Evolutionary conservation across 192 early-diverging fungal species (phyloP).

Genomic region (Backusella sp.): DNA sequence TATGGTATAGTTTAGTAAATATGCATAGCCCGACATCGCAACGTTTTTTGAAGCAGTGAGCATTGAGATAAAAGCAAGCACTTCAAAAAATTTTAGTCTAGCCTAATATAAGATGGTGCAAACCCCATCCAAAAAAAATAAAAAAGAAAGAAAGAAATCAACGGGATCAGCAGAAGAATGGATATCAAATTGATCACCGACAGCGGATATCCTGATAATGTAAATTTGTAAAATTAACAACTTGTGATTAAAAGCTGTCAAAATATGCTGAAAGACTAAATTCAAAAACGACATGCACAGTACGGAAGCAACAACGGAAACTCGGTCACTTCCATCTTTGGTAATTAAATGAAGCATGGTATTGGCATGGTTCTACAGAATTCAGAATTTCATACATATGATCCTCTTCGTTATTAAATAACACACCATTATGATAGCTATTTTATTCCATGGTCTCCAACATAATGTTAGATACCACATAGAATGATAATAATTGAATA

Average conservation of each 20-base stretch:
- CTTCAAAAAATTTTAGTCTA: not conserved
- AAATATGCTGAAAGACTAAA: not conserved
- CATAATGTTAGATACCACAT: no score
- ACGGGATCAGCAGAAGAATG: not conserved
- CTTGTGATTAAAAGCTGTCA: not conserved
- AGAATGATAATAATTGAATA: no score
- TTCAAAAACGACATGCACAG: not conserved
- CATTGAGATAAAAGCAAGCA: not conserved
- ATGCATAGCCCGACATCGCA: not conserved
- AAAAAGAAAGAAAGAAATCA: not conserved
- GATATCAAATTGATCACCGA: not conserved
- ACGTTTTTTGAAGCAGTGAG: not conserved
- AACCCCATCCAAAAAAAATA: not conserved
- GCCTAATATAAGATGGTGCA: not conserved
- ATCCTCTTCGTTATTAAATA: no score
- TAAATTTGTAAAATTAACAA: not conserved
- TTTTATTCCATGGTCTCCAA: no score
- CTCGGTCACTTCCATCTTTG: not conserved
- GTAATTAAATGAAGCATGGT: not conserved
- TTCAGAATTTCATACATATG: no score
- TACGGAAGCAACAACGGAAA: not conserved
- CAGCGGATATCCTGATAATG: not conserved
- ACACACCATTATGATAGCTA: no score
- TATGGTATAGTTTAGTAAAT: not conserved
- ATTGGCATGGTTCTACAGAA: no score